Percentiles rank a stretch among this genome's conserved stretches.
Evolutionary conservation across 768 basidiomycete genomes (phyloP).

Genomic region (Trametes villosa): DNA sequence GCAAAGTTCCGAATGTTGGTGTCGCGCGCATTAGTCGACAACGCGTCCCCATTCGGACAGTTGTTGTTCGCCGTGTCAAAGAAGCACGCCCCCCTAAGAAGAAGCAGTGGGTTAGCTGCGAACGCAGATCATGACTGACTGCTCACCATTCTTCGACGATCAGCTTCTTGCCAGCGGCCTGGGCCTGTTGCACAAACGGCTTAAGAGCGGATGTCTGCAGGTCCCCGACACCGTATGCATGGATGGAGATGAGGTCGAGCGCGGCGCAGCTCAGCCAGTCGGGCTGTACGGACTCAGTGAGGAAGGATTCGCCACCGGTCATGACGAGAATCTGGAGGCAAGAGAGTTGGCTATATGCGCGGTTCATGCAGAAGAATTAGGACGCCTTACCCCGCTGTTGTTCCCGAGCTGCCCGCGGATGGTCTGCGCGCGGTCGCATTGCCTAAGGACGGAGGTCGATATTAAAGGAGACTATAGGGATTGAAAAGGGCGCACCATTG

Average conservation of each 20-base stretch:
- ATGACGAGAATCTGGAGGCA: conserved; percentile 32
- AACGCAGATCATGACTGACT: too few species aligned
- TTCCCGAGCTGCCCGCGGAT: conserved; percentile 29
- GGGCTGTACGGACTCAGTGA: conserved; percentile 34
- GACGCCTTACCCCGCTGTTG: conserved; percentile 28
- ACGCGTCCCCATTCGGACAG: conserved; percentile 33
- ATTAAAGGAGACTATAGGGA: neutral
- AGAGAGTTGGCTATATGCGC: neutral
- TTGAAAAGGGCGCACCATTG: conserved; percentile 20
- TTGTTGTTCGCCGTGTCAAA: conserved; percentile 33
- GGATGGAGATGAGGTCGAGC: conserved; percentile 43
- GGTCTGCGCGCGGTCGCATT: conserved; percentile 35
- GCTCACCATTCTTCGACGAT: conserved; percentile 43
- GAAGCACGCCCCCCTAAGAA: conserved; percentile 38
- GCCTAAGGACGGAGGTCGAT: conserved; percentile 21
- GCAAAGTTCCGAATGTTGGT: conserved; percentile 40
- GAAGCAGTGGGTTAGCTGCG: neutral
- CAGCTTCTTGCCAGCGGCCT: conserved; percentile 41
- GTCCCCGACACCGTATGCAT: conserved; percentile 42
- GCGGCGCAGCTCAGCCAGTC: conserved; percentile 30
- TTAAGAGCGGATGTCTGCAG: conserved; percentile 29
- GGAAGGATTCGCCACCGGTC: conserved; percentile 37
- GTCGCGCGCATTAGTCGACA: conserved; percentile 36
- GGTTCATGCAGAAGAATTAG: neutral
- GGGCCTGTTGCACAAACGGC: conserved; percentile 36